These are phyloP conservation scores for Citrullus mucosospermus DNA, from an alignment of 306 rosid genomes.

Conservation along the genomic window DNA sequence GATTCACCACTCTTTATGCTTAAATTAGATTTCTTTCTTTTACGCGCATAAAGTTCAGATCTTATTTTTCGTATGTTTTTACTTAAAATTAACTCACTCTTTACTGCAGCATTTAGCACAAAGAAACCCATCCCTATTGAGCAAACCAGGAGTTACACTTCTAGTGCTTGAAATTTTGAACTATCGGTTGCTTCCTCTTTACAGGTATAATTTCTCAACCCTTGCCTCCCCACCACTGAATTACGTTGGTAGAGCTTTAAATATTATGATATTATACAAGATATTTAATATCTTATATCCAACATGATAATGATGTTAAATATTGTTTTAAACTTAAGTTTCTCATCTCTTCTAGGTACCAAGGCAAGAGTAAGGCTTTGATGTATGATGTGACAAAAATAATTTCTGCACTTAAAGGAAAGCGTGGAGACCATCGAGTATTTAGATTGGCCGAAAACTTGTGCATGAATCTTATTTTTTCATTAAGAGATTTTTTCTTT, in stretches of 20 bases:
- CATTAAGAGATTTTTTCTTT: constrained; percentile 82
- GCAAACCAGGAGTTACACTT: constrained; percentile 91
- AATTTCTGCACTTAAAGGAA: constrained; percentile 65
- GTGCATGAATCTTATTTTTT: constrained; percentile 87
- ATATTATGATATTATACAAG: neutral
- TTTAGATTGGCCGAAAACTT: constrained; percentile 94
- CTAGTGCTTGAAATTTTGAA: constrained; percentile 93
- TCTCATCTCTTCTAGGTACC: constrained; percentile 47
- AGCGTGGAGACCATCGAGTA: constrained; percentile 91
- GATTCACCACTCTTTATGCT: neutral
- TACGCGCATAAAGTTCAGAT: neutral
- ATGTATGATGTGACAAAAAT: constrained; percentile 98
- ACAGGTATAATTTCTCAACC: constrained; percentile 45
- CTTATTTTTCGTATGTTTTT: neutral
- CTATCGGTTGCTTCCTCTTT: constrained; percentile 91
- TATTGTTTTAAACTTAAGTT: neutral
- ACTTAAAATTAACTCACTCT: constrained; percentile 7
- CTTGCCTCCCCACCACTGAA: neutral
- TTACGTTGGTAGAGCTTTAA: neutral
- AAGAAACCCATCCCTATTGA: constrained; percentile 64
- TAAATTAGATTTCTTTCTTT: neutral
- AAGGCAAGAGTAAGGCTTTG: constrained; percentile 86
- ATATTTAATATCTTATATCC: neutral
- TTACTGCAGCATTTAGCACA: constrained; percentile 70
- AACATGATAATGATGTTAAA: neutral